Base-by-base conservation (phyloP, 2,329 filamentous ascomycete species). In the Fusarium nematophilum region DNA sequence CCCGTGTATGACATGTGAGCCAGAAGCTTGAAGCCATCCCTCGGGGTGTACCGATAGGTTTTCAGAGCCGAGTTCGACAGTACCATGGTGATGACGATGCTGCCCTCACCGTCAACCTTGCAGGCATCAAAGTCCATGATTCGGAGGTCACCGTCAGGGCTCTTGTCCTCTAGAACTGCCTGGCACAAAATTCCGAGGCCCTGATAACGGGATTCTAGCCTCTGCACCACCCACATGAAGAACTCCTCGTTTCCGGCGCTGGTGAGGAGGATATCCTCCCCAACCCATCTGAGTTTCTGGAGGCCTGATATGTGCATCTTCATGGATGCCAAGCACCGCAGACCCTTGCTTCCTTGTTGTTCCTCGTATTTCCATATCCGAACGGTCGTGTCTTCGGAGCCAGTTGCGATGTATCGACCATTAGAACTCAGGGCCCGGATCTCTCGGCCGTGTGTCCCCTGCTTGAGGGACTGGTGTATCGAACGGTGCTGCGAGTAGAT, bases 241-340 rank as follows among this genome's bases (percentile, higher is more conserved):
- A 98, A 90, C 74, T 99, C 94, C 72, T 97, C 94, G 57, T 87
- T 89, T 0, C 93, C 95, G 6, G 86, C 92, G 67, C 92, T 93
- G 62, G 91, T 97, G 72, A 98, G 90, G 3, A 99, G 83, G 65
- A 89, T 90, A 1, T 79, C 73, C 3, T 89, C 85, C 39, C 85
- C 82, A 2, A 90, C 86, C 91, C 92, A 98, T 56, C 83, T 83
- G 1, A 97, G 78, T 58, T 88, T 84, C 72, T 97, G 94, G 7
- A 98, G 86, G 1, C 94, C 95, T 0, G 92, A 89, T 2, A 87
- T 89, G 71, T 99, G 95, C 49, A 86, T 86, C 62, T 92, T 89
- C 15, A 97, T 74, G 0, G 89, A 86, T 9, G 87, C 84, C 17
- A 89, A 70, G 64, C 86, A 90, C 36, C 72, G 71, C 55, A 80